Conservation (phyloP, 2,329 filamentous ascomycete genomes). For the Laburnicola sp. region DNA sequence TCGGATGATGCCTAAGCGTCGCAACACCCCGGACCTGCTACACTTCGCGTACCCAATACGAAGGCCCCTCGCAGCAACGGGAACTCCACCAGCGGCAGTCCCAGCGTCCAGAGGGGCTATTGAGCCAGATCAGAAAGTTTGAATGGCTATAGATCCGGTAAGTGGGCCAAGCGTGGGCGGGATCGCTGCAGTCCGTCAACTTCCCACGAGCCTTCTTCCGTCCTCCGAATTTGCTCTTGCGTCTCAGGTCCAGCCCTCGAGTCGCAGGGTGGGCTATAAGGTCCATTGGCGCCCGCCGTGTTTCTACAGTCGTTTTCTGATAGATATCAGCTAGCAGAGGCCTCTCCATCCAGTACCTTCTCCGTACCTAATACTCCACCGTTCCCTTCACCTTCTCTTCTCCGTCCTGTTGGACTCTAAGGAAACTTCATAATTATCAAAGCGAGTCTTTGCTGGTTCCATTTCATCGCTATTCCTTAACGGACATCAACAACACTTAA, state of each 20-base stretch:
- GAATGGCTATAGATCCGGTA: conserved; percentile 34
- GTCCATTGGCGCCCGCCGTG: conserved; percentile 43
- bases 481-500: conserved; percentile 32
- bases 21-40: conserved; percentile 44
- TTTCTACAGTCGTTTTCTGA: conserved; percentile 44
- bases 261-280: conserved; percentile 41
- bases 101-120: conserved; percentile 32
- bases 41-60: conserved; percentile 39
- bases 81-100: conserved; percentile 33
- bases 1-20: conserved; percentile 41
- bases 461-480: conserved; percentile 27
- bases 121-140: conserved; percentile 39
- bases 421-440: conserved; percentile 43
- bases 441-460: conserved; percentile 45
- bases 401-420: conserved; percentile 46
- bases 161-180: conserved; percentile 38
- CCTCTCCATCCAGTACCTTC: conserved; percentile 32
- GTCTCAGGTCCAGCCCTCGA: conserved; percentile 43
- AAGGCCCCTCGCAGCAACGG: conserved; percentile 27
- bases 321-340: conserved; percentile 41
- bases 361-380: conserved; percentile 42
- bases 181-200: conserved; percentile 34
- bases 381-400: conserved; percentile 43
- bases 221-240: conserved; percentile 42
- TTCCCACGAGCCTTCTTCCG: conserved; percentile 39